Base-by-base conservation (phyloP, 768 basidiomycete genomes). In the Collybia sordida region DNA sequence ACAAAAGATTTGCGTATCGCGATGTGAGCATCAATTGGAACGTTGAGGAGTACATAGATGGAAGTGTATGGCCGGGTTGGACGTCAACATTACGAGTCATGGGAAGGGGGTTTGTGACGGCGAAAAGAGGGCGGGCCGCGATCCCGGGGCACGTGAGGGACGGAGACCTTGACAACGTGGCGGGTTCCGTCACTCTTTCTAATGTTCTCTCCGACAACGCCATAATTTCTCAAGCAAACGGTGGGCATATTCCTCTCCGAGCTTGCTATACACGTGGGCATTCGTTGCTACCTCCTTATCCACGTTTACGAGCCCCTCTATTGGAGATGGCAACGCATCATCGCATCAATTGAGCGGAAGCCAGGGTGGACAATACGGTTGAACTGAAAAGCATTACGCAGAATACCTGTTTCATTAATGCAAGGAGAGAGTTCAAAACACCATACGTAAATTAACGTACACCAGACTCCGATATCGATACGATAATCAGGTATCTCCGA, bases 151-250 rank as follows among this genome's bases (percentile, higher is more conserved):
- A 68, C 61, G 62, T 63, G 61, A 54, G 50, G 40, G 21, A 57
- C 58, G 57, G 45, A 45, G 53, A 50, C 59, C 64, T 61, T 68
- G 56, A 63, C 68, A 68, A 70, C 68, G 68, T 70, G 68, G 64
- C 63, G 37, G 68, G 64, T 71, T 72, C 71, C 69, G 69, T 64
- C 57, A 58, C 51, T 51, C 47, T 49, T 42, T 34, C 42, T 37
- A 44, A 36, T 44, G 43, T 59, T 52, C 47, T 56, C 55, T 51
- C 65, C 61, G 65, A 66, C 56, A 57, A 62, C 61, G 57, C 62
- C 63, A 63, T 39, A 37, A 18, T 51, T n/a, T 54, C 39, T 38
- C 37, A 42, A n/a, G 27, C 42, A 44, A 22, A 42, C 25, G 47
- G 14, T 34, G n/a, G 49, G 22, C 18, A 40, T 23, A 41, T 19